These are phyloP conservation scores for Yueomyces sp. DNA, from an alignment of 1,139 yeast species.

Conservation along the genomic window DNA sequence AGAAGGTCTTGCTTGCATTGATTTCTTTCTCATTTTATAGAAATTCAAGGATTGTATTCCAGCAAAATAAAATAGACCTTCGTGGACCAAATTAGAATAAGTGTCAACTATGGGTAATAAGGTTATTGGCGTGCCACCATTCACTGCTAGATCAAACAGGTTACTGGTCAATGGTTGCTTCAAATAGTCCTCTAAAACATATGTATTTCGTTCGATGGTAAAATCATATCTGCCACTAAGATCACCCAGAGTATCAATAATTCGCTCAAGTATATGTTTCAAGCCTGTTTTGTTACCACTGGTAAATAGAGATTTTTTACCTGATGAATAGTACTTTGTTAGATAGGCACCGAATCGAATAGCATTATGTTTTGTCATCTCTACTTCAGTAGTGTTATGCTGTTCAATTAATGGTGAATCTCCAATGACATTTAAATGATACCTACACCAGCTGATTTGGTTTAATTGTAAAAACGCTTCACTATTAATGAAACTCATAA, in stretches of 20 bases:
- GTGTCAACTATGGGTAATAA: constrained; percentile 27
- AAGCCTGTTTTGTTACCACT: constrained; percentile 52
- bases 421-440: constrained; percentile 50
- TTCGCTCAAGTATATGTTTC: constrained; percentile 56
- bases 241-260: constrained; percentile 63
- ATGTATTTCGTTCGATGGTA: constrained; percentile 28
- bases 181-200: constrained; percentile 38
- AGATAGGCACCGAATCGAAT: constrained; percentile 46
- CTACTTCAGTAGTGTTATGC: constrained; percentile 43
- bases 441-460: constrained; percentile 69
- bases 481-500: constrained; percentile 33
- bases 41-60: constrained; percentile 57
- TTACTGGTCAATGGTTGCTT: constrained; percentile 38
- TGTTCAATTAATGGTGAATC: constrained; percentile 52
- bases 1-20: constrained; percentile 68
- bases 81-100: constrained; percentile 28
- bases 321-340: constrained; percentile 45
- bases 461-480: constrained; percentile 45
- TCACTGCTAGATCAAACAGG: constrained; percentile 42
- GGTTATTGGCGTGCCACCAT: constrained; percentile 36
- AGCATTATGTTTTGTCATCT: constrained; percentile 40
- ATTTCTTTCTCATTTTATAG: constrained; percentile 55
- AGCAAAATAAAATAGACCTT: constrained; percentile 63
- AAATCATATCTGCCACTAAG: constrained; percentile 38
- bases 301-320: constrained; percentile 45